Conservation (phyloP, 805 yeast species). For the Yarrowia osloensis region DNA sequence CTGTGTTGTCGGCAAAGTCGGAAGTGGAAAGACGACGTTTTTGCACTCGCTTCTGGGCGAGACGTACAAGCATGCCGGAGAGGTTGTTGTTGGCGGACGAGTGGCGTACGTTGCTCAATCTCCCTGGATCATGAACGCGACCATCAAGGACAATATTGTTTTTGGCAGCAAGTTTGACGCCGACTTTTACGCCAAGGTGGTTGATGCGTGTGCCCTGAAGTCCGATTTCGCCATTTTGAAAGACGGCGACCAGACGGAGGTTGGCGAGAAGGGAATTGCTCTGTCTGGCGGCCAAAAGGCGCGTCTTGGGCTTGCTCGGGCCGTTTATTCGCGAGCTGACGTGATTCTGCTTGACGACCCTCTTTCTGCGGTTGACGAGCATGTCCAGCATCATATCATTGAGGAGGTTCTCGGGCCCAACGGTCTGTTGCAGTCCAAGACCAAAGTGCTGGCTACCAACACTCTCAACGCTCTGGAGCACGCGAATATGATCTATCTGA, state of each 20-base stretch:
- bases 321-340: constrained; percentile 93
- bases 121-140: constrained; percentile 92
- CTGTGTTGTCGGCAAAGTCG: constrained; percentile 85
- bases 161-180: constrained; percentile 87
- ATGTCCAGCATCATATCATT: constrained; percentile 85
- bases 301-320: constrained; percentile 88
- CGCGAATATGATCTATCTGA: constrained; percentile 66
- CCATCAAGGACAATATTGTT: constrained; percentile 82
- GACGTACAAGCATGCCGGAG: constrained; percentile 66
- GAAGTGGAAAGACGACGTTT: constrained; percentile 80
- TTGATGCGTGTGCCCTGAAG: constrained; percentile 83
- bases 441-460: constrained; percentile 79
- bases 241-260: constrained; percentile 87
- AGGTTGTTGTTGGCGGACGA: constrained; percentile 64
- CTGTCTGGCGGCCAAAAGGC: constrained; percentile 98
- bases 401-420: constrained; percentile 67
- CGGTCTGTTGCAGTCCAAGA: constrained; percentile 70
- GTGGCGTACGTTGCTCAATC: constrained; percentile 84
- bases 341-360: constrained; percentile 89
- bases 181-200: constrained; percentile 74
- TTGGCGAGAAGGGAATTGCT: constrained; percentile 97
- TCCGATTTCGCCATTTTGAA: constrained; percentile 79
- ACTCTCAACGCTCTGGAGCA: constrained; percentile 72
- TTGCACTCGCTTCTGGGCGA: constrained; percentile 78
- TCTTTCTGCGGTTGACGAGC: constrained; percentile 95